phyloP scores from a whole-genome alignment of 164 flowering plant genomes.

The Magnolia sinica region DNA sequence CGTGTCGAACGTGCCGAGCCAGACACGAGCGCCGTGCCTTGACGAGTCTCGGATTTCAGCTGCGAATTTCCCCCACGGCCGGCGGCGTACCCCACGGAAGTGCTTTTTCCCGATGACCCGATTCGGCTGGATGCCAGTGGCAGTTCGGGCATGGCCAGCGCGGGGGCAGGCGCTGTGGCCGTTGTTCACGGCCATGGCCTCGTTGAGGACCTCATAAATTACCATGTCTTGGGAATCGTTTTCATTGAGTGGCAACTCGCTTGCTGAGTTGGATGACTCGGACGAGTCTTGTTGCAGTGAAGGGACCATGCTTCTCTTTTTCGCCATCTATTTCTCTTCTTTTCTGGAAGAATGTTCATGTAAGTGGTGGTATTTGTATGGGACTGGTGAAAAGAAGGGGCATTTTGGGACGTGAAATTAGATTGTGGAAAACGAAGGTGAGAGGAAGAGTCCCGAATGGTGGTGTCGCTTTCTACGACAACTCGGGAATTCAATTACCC shows the following conservation, averaged over 20 bases:
- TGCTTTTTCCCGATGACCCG: conserved; percentile 34
- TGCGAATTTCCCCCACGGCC: conserved; percentile 86
- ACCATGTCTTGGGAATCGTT: conserved; percentile 79
- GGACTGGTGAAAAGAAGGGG: background rate
- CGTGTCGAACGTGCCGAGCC: conserved; percentile 69
- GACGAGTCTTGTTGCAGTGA: background rate
- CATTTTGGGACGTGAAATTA: background rate
- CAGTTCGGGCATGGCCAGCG: background rate
- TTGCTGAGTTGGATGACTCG: background rate
- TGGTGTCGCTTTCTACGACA: background rate
- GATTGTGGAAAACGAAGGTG: conserved; percentile 5
- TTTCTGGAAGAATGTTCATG: background rate
- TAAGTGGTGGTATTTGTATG: background rate
- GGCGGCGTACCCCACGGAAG: conserved; percentile 67
- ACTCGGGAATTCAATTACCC: background rate
- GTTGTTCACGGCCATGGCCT: conserved; percentile 27
- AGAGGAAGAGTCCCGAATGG: background rate
- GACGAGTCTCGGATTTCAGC: conserved; percentile 72
- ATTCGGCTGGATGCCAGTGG: conserved; percentile 13
- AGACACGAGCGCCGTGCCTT: conserved; percentile 49
- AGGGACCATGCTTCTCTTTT: conserved; percentile 3
- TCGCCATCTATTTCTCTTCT: too few species aligned
- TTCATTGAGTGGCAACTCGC: conserved; percentile 61
- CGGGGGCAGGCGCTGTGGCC: background rate
- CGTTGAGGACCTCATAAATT: conserved; percentile 47